Evolutionary conservation across 2,329 filamentous ascomycete species (phyloP), one percentile per base, ranked within the genome.

Genomic region (Botrytis elliptica): DNA sequence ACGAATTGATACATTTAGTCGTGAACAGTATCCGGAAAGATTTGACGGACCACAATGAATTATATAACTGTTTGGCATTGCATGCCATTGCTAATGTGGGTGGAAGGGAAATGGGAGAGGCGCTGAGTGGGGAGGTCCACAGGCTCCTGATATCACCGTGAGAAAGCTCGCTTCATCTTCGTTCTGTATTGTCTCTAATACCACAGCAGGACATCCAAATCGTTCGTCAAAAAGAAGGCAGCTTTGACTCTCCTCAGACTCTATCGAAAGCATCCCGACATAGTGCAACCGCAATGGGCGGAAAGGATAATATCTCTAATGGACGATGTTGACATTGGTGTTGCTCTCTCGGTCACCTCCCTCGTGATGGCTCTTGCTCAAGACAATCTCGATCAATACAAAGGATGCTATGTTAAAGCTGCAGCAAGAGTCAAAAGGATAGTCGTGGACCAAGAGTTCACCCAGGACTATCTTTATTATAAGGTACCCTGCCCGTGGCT

Each of bases 401-500:
- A 92, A 83, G 95, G 94, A 60, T 93, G 93, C 79, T 98, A 98
- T 81, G 91, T 94, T 76, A 99, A 98, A 84, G 95, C 95, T 46
- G 95, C 95, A 0, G 92, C 93, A 75, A 88, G 94, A 73, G 83
- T 99, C 79, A 97, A 97, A 85, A 91, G 93, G 77, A 93, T 98
- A 77, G 87, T 98, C 25, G 91, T 98, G 40, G 95, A 98, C 78
- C 92, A 92, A 76, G 95, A 99, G 78, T 96, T 93, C 80, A 89
- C 93, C 0, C 88, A 90, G 73, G 96, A 98, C 81, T 99, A 99
- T 81, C 89, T 98, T 40, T 99, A 99, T 85, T 99, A 99, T 86
- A 98, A 98, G 81, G 96, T 99, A n/a, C 96, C 96, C 1, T 99
- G 96, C 81, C 96, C 96, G 4, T 99, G 96, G 96, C 91, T 99